These are phyloP conservation scores for Myotisia sp. DNA, from an alignment of 2,329 filamentous ascomycete species.

Conservation along the genomic window DNA sequence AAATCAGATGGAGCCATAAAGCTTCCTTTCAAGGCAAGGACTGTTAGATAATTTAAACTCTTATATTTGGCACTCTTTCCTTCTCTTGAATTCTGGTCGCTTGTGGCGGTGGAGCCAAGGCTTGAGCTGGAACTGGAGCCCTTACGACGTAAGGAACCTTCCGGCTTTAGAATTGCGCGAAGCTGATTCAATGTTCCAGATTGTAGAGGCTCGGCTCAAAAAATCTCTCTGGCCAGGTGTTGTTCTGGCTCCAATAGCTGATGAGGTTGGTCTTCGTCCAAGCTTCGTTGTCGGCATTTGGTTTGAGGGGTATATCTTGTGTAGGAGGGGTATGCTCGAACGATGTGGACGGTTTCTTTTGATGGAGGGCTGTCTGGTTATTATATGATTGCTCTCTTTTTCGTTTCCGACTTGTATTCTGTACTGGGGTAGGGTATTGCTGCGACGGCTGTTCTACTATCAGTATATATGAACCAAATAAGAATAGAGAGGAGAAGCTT, in stretches of 20 bases:
- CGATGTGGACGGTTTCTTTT: no score
- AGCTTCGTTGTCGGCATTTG: not conserved
- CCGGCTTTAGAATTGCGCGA: constrained; percentile 21
- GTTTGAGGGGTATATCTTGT: not conserved
- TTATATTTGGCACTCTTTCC: constrained; percentile 28
- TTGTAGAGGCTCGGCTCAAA: constrained; percentile 10
- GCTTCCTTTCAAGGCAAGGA: constrained; percentile 29
- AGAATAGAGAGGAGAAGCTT: no score
- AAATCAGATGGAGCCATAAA: constrained; percentile 25
- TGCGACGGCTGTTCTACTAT: no score
- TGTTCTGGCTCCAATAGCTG: constrained; percentile 16
- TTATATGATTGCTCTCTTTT: no score
- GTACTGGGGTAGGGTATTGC: no score
- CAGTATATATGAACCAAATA: no score
- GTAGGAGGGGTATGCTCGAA: no score
- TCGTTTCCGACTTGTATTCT: no score
- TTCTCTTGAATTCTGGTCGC: constrained; percentile 27
- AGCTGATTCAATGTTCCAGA: constrained; percentile 18
- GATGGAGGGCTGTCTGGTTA: no score
- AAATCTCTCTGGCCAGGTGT: constrained; percentile 19
- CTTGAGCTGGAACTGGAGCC: constrained; percentile 14
- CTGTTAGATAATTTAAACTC: constrained; percentile 23
- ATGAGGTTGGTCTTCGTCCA: constrained; percentile 10
- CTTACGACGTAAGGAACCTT: constrained; percentile 18
- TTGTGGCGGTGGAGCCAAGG: constrained; percentile 20